Percentiles rank a stretch among this genome's conserved stretches.
Conservation (phyloP, 768 basidiomycete genomes). For the Mycena epipterygia region DNA sequence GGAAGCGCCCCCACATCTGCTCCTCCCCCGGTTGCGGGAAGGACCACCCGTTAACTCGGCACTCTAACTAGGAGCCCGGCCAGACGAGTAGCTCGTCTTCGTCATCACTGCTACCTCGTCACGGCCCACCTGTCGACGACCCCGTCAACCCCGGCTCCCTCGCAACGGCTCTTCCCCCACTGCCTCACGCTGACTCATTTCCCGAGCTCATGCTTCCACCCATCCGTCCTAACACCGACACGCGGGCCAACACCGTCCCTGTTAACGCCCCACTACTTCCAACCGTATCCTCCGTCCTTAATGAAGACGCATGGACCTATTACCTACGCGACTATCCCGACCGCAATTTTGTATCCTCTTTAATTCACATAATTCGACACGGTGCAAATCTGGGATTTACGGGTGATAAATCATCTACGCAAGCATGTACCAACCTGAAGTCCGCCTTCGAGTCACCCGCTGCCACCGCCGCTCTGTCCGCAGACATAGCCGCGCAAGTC, state of each 20-base stretch:
- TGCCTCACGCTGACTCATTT: not conserved
- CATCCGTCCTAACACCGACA: conserved; percentile 24
- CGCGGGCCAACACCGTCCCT: conserved; percentile 23
- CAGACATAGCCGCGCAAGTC: no score
- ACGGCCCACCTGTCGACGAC: no score
- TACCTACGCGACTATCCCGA: no score
- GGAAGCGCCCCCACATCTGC: conserved; percentile 1
- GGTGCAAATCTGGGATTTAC: conserved; percentile 28
- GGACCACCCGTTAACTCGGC: not conserved
- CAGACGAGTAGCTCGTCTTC: not conserved
- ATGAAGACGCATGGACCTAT: no score
- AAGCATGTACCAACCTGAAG: conserved; percentile 39
- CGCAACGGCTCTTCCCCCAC: not conserved
- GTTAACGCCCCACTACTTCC: not conserved
- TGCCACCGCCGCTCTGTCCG: conserved; percentile 15
- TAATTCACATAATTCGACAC: conserved; percentile 30
- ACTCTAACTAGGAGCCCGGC: not conserved
- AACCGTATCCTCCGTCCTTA: conserved; percentile 8
- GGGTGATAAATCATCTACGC: conserved; percentile 3
- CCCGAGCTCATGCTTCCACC: conserved; percentile 11
- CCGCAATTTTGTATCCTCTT: conserved; percentile 26
- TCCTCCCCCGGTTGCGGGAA: conserved; percentile 16
- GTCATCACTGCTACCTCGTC: not conserved
- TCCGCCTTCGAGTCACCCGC: conserved; percentile 35
- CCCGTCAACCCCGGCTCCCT: conserved; percentile 1